A percentile compares a stretch with the other conserved stretches of the same genome.
These are phyloP conservation scores for Parasarocladium wereldwijsianum DNA, from an alignment of 2,329 filamentous ascomycete genomes.

Conservation along the genomic window DNA sequence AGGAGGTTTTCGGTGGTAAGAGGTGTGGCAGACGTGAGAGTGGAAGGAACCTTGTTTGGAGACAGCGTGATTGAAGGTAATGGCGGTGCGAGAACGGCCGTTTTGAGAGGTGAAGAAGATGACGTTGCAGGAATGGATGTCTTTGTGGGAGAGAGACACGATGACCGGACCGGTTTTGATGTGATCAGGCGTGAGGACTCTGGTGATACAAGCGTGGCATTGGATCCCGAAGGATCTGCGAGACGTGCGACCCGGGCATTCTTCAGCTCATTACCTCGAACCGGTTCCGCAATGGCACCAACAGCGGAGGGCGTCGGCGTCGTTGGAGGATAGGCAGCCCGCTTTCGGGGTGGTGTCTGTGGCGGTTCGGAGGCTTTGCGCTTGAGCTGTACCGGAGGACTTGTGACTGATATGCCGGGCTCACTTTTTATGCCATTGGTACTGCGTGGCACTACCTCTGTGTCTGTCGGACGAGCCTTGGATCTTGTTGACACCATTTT, in stretches of 20 bases:
- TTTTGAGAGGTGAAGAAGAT: no score
- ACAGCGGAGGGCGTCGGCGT: constrained; percentile 33
- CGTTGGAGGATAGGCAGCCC: constrained; percentile 19
- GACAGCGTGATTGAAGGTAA: no score
- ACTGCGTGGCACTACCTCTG: no score
- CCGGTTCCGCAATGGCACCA: constrained; percentile 20
- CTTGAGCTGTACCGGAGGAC: no score
- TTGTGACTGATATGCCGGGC: no score
- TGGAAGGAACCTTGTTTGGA: no score
- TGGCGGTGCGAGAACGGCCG: no score
- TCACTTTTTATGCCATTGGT: no score
- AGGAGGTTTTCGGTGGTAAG: constrained; percentile 62
- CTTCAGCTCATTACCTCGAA: constrained; percentile 12
- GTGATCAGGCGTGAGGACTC: constrained; percentile 49
- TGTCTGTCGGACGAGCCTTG: no score
- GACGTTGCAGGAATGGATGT: constrained; percentile 7
- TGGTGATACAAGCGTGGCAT: constrained; percentile 58
- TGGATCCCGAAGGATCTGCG: constrained; percentile 49
- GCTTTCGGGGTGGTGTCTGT: constrained; percentile 18
- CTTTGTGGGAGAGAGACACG: constrained; percentile 33
- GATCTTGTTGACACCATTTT: no score
- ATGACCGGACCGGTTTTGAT: constrained; percentile 27
- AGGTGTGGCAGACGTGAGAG: no score
- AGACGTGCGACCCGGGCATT: constrained; percentile 34
- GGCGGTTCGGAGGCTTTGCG: constrained; percentile 11